Conservation (phyloP, 495 filamentous ascomycete species). For the Penicillium ochrochloron region DNA sequence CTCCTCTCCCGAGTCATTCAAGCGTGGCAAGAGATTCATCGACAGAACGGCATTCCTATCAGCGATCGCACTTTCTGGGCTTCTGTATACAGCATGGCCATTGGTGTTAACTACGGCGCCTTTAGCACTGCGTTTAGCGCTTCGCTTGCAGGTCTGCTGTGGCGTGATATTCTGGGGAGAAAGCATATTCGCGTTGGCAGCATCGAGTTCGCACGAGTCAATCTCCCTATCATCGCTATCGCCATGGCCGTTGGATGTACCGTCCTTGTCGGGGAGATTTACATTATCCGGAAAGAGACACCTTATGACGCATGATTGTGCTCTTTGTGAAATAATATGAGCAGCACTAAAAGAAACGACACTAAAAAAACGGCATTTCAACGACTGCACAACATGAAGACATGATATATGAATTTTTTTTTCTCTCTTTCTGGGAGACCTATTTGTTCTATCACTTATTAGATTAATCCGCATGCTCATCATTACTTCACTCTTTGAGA, state of each 20-base stretch:
- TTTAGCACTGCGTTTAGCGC: slow-evolving; percentile 70
- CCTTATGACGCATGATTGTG: slow-evolving; percentile 25
- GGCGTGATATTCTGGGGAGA: slow-evolving; percentile 65
- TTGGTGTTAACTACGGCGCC: slow-evolving; percentile 71
- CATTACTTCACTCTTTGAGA: neutral
- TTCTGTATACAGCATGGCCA: slow-evolving; percentile 68
- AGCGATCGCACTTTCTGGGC: slow-evolving; percentile 66
- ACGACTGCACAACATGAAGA: slow-evolving; percentile 3
- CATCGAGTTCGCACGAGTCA: slow-evolving; percentile 65
- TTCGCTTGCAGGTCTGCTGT: slow-evolving; percentile 67
- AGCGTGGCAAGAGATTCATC: slow-evolving; percentile 61
- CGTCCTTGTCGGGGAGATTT: slow-evolving; percentile 64
- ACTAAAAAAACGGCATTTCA: neutral
- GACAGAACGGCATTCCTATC: slow-evolving; percentile 45
- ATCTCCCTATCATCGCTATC: slow-evolving; percentile 69
- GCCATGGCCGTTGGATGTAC: slow-evolving; percentile 64
- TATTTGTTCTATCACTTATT: neutral
- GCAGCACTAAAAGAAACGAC: neutral
- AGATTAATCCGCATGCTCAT: neutral
- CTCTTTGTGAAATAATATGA: neutral
- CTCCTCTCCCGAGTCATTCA: slow-evolving; percentile 68
- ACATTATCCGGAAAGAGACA: slow-evolving; percentile 45
- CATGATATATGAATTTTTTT: slow-evolving; percentile 4
- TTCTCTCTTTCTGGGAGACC: neutral
- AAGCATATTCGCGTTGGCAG: slow-evolving; percentile 64